Evolutionary conservation across 2,329 filamentous ascomycete genomes (phyloP).

Genomic region (Ceratocystis destructans): DNA sequence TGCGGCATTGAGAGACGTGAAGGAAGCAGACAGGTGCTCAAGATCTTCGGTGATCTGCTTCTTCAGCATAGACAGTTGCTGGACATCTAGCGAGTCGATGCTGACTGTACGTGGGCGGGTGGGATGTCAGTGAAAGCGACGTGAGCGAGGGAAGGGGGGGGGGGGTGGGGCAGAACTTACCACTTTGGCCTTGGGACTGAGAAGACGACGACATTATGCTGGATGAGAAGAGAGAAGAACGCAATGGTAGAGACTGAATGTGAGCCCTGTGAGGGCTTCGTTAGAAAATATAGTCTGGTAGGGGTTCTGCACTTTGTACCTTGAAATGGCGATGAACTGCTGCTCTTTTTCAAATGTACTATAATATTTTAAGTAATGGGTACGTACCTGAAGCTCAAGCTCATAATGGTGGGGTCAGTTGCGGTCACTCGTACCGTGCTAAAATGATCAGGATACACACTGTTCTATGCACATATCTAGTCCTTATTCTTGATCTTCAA

Average conservation of each 20-base stretch:
- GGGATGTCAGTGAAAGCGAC: not conserved
- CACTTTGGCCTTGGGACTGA: slow-evolving; percentile 9
- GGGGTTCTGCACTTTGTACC: not conserved
- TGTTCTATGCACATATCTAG: not conserved
- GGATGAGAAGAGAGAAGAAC: not conserved
- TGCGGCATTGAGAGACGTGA: slow-evolving; percentile 75
- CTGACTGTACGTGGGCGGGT: slow-evolving; percentile 30
- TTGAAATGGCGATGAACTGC: not conserved
- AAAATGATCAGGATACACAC: not conserved
- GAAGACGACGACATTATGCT: slow-evolving; percentile 14
- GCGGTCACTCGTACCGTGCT: not conserved
- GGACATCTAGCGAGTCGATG: slow-evolving; percentile 62
- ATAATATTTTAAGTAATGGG: not conserved
- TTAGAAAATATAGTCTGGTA: not conserved
- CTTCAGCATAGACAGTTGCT: slow-evolving; percentile 83
- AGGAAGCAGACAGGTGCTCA: slow-evolving; percentile 82
- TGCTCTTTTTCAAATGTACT: slow-evolving; percentile 5
- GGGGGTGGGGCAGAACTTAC: not conserved
- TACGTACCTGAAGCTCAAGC: not conserved
- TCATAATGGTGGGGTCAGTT: not conserved
- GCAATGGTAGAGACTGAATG: not conserved
- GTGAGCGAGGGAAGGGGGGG: not conserved
- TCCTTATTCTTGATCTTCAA: not conserved
- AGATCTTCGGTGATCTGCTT: slow-evolving; percentile 94
- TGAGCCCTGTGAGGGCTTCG: not conserved